phyloP scores from a whole-genome alignment of 768 basidiomycete genomes.

The Pholiota molesta region DNA sequence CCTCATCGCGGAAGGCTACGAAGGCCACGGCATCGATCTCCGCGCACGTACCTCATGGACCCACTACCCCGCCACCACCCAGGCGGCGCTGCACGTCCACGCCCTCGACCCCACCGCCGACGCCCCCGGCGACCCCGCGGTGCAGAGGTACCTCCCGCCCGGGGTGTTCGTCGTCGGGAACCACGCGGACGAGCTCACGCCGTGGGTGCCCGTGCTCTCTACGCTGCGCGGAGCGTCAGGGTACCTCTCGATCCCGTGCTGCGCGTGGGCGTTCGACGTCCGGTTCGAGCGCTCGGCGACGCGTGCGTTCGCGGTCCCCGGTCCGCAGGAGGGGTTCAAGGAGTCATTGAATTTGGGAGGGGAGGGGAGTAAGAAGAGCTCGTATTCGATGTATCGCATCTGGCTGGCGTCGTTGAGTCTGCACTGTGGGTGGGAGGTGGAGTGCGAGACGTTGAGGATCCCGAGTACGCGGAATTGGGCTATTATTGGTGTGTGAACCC shows the following conservation, averaged over 20 bases:
- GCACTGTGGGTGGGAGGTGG: conserved; percentile 84
- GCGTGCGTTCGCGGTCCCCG: conserved; percentile 31
- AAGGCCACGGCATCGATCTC: conserved; percentile 84
- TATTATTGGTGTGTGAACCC: conserved; percentile 68
- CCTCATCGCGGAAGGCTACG: conserved; percentile 80
- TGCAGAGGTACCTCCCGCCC: conserved; percentile 33
- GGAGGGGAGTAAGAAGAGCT: conserved; percentile 60
- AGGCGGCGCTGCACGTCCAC: conserved; percentile 60
- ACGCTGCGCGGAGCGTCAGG: conserved; percentile 62
- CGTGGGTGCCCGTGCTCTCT: conserved; percentile 88
- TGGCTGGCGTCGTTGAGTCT: conserved; percentile 80
- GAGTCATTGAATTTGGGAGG: conserved; percentile 54
- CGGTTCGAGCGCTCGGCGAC: conserved; percentile 57
- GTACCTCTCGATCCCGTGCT: conserved; percentile 88
- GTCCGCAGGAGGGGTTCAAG: conserved; percentile 30
- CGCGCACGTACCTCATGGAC: conserved; percentile 86
- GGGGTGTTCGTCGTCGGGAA: conserved; percentile 87
- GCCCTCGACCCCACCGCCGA: conserved; percentile 65
- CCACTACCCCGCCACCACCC: conserved; percentile 70
- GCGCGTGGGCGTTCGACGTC: conserved; percentile 79
- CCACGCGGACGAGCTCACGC: conserved; percentile 95
- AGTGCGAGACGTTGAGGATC: conserved; percentile 85
- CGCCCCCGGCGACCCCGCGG: conserved; percentile 3
- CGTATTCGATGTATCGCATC: conserved; percentile 83
- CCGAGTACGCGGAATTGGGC: conserved; percentile 96